phyloP scores from a whole-genome alignment of 345 rosid species.

The Eucalyptus coolabah region DNA sequence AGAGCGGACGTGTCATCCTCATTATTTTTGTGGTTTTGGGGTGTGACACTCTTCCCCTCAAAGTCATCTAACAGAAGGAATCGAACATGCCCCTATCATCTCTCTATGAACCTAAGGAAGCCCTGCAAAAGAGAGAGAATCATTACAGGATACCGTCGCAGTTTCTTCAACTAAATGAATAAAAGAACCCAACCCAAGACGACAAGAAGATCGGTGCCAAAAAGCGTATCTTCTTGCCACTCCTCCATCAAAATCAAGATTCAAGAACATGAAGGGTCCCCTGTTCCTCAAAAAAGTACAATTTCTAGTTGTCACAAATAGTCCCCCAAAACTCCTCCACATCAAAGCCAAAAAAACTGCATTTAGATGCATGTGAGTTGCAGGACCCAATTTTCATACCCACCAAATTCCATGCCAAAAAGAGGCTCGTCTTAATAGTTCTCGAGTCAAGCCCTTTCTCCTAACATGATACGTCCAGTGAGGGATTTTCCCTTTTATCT shows the following conservation, averaged over 20 bases:
- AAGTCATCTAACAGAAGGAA: neutral
- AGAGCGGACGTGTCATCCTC: too few species aligned
- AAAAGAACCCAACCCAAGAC: neutral
- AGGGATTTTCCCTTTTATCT: neutral
- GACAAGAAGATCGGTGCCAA: neutral
- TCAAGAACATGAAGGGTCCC: conserved; percentile 1
- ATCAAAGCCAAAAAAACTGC: neutral
- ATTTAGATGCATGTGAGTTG: neutral
- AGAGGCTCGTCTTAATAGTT: neutral
- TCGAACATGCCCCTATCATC: neutral
- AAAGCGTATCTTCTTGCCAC: neutral
- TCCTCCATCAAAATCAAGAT: conserved; percentile 5
- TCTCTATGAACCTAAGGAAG: neutral
- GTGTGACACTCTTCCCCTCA: neutral
- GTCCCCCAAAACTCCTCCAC: neutral
- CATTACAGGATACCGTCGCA: neutral
- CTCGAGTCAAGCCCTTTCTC: neutral
- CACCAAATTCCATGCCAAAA: neutral
- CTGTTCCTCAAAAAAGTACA: conserved; percentile 11
- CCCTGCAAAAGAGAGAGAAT: neutral
- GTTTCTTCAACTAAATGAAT: neutral
- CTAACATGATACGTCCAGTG: neutral
- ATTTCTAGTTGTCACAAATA: conserved; percentile 2
- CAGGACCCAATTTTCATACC: conserved; percentile 1
- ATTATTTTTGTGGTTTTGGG: too few species aligned